A percentile compares a stretch with the other conserved stretches of the same genome.
Evolutionary conservation across 2,329 filamentous ascomycete genomes (phyloP).

Genomic region (Nigrospora osmanthi): DNA sequence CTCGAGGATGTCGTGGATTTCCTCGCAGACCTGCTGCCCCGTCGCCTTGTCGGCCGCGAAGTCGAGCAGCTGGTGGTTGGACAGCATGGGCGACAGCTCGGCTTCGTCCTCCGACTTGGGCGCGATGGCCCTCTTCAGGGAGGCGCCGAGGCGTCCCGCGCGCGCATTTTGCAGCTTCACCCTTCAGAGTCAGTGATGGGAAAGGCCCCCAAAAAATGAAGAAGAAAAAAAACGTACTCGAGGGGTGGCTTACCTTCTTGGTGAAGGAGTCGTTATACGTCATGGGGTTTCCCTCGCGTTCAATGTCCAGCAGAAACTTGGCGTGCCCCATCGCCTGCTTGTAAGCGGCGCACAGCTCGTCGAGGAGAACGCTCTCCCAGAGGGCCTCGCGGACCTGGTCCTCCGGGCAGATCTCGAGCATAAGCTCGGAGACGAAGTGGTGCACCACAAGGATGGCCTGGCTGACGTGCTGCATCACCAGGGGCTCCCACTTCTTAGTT

Average conservation of each 20-base stretch:
- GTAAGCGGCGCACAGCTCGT: conserved; percentile 38
- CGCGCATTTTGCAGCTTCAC: not conserved
- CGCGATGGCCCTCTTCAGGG: not conserved
- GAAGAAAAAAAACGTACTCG: no score
- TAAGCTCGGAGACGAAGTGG: conserved; percentile 35
- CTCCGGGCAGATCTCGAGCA: conserved; percentile 37
- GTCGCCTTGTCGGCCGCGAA: not conserved
- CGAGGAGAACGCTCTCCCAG: conserved; percentile 31
- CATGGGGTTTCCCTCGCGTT: conserved; percentile 33
- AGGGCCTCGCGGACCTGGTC: conserved; percentile 20
- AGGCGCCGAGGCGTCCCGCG: not conserved
- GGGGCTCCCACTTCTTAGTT: conserved; percentile 40
- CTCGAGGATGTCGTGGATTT: conserved; percentile 41
- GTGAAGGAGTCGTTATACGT: conserved; percentile 49
- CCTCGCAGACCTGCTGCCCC: conserved; percentile 24
- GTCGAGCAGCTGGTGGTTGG: no score
- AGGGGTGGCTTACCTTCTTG: no score
- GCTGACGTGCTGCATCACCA: conserved; percentile 41
- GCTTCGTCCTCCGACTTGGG: not conserved
- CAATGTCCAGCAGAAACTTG: conserved; percentile 42
- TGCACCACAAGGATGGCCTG: conserved; percentile 44
- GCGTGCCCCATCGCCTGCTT: conserved; percentile 37
- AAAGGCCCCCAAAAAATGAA: no score
- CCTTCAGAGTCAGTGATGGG: no score
- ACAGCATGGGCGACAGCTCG: no score